Evolutionary conservation across 495 filamentous ascomycete genomes (phyloP).

Genomic region (Neurospora sp.): DNA sequence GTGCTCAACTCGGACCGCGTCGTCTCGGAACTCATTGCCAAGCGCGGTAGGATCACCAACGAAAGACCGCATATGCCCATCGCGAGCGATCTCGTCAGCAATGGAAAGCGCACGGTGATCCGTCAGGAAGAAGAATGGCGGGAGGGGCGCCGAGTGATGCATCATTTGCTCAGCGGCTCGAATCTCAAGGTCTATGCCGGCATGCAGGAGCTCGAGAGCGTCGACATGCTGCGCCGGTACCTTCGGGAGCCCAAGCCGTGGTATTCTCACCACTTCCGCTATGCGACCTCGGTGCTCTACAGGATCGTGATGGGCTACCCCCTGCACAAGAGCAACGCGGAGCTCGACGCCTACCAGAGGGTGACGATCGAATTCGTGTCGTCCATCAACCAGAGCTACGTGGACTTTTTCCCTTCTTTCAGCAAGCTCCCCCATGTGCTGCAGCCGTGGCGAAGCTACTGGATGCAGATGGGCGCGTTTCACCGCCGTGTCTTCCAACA

Average conservation of each 20-base stretch:
- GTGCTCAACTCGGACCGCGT: conserved; percentile 26
- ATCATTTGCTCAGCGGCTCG: conserved; percentile 29
- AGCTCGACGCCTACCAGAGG: conserved; percentile 9
- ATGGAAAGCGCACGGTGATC: conserved; percentile 18
- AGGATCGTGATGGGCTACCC: conserved; percentile 8
- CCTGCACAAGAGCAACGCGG: conserved; percentile 2
- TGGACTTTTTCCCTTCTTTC: conserved; percentile 34
- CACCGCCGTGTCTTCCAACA: conserved; percentile 24
- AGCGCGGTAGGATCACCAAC: conserved; percentile 21
- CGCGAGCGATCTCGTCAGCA: conserved; percentile 18
- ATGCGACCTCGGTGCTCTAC: conserved; percentile 32
- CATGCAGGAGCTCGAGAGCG: conserved; percentile 33
- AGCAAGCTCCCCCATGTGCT: conserved; percentile 25
- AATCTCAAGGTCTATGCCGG: conserved; percentile 24
- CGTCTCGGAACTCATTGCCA: conserved; percentile 24
- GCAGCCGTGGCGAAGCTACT: conserved; percentile 31
- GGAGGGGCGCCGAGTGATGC: conserved; percentile 27
- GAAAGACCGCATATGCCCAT: conserved; percentile 20
- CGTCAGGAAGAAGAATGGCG: conserved; percentile 21
- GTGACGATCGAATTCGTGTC: conserved; percentile 2
- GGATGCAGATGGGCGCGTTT: conserved; percentile 20
- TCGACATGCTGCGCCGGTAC: conserved; percentile 28
- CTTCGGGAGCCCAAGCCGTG: conserved; percentile 25
- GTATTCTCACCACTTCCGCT: conserved; percentile 33
- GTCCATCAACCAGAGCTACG: conserved; percentile 15